Base-by-base conservation (phyloP, 495 filamentous ascomycete species). In the Hypomontagnella monticulosa region DNA sequence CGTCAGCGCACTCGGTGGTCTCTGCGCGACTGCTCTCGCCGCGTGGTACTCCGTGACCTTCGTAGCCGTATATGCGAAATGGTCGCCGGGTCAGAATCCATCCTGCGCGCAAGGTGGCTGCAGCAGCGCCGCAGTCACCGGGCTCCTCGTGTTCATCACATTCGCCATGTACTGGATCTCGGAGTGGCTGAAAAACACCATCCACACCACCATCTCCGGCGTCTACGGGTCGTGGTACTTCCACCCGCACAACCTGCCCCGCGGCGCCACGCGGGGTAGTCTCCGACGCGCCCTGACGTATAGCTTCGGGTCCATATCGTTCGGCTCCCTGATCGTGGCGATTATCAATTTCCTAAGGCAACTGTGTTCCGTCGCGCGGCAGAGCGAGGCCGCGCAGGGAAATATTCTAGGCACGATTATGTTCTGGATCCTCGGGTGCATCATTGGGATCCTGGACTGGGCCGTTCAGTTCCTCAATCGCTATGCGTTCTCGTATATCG, bases 181-280 rank as follows among this genome's bases (percentile, higher is more conserved):
- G 19, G 93, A 97, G 72, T 92, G 89, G 84, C 73, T 97, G 57
- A 97, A 97, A 78, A 97, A 97, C 74, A 91, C 89, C 12, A 89
- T 97, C 34, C 93, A 98, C 75, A 89, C 88, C 30, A 92, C 89
- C 16, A 89, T 97, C 70, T 89, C 91, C 0, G 92, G 94, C 9
- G 89, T 97, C 10, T 97, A 96, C 63, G 93, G 92, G 0, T 90
- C 89, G 1, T 97, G 93, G 93, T 98, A 96, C 77, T 97, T 97
- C 66, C 78, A 84, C 14, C 66, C 69, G 19, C 47, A 62, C 1
- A 89, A 89, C 42, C 89, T 91, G 72, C 93, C 93, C 3, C 85
- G 79, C 41, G 85, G 86, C 9, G 88, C 91, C 4, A 97, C 94
- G 1, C 83, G 91, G 5, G 91, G 92, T 12, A 88, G 91, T 4